Evolutionary conservation across 352 stramenopile species (phyloP), one percentile per base, ranked within the genome.

Genomic region (Globisporangium middletonii): DNA sequence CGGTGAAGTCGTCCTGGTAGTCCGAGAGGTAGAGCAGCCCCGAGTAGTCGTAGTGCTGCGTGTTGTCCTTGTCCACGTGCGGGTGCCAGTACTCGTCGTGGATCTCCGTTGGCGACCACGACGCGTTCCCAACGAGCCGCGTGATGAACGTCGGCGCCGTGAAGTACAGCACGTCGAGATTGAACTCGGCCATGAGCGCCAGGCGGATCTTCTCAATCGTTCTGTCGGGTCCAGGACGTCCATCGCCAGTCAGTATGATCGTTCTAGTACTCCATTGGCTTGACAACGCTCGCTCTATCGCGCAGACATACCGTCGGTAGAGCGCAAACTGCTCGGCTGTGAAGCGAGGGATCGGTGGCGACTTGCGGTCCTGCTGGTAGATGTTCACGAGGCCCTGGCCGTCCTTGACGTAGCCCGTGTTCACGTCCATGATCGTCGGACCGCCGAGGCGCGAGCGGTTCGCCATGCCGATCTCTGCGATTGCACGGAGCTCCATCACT

Each of bases 71-170:
- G 73, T 97, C 90, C 37, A 96, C 83, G 49, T 97, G 91, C 19
- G 80, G 73, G 61, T 96, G 86, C 82, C 23, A 97, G 67, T 97
- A 97, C 61, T 97, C 90, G 60, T 97, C 91, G 69, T 97, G 91
- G 33, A 96, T 64, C 41, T 92, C 82, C 0, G 50, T 53, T 4
- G 90, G 84, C 5, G 55, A 69, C 90, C 90, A 97, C 8, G 76
- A 81, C 26, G 68, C 62, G 51, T 96, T 94, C n/a, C 87, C 88
- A 27, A 92, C 71, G 9, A 96, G 75, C 5, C 90, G 81, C 33
- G 91, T 96, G 50, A 97, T 93, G 67, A 97, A 97, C 11, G 91
- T 97, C 18, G 91, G 91, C 18, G 88, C 91, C n/a, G 90, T 97
- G 60, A 97, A 97, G 59, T 96, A 94, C 41, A 96, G 69, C 41